Base-by-base conservation (phyloP, 1,284 basidiomycete species). In the Ustilago bromivora region DNA sequence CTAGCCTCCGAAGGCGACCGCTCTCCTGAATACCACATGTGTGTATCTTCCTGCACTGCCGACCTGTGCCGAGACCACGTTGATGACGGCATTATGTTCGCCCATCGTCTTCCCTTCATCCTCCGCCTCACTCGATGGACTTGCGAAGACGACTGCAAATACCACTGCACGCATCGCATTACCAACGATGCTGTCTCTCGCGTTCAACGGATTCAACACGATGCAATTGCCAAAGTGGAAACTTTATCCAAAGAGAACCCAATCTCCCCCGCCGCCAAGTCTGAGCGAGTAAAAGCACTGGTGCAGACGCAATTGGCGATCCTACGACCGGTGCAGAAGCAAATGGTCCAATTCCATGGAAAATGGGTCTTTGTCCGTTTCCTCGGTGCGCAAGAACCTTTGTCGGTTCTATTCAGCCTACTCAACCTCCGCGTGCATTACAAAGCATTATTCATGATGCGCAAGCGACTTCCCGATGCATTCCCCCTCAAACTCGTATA, bases 371-470 rank as follows among this genome's bases (percentile, higher is more conserved):
- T 83, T 51, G 66, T 85, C 36, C 82, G 95, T 46, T 87, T 93
- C 28, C 87, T 89, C 6, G 94, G 94, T 32, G 76, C 82, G 15
- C 97, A 99, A 87, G 97, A 99, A 87, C 96, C 96, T 4, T 91
- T 95, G 13, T 94, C 94, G 12, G 95, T 98, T 61, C 85, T 91
- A 36, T 98, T 98, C 88, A 96, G 94, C 8, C 79, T 98, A 28
- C 86, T 92, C 67, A 99, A 99, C 86, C 88, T 97, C 35, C 92
- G 92, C 11, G 77, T 84, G 28, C 83, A 86, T 55, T 53, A 66
- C 34, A 66, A 75, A 11, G 82, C 79, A 13, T 32, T 83, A 32
- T 61, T 66, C n/a, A 59, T 58, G 60, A 60, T 83, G 23, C 59
- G 79, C 41, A 62, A 67, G 12, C 63, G 71, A 40, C 57, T 85